Evolutionary conservation across 768 basidiomycete genomes (phyloP).

Genomic region (Boletus fagicola): DNA sequence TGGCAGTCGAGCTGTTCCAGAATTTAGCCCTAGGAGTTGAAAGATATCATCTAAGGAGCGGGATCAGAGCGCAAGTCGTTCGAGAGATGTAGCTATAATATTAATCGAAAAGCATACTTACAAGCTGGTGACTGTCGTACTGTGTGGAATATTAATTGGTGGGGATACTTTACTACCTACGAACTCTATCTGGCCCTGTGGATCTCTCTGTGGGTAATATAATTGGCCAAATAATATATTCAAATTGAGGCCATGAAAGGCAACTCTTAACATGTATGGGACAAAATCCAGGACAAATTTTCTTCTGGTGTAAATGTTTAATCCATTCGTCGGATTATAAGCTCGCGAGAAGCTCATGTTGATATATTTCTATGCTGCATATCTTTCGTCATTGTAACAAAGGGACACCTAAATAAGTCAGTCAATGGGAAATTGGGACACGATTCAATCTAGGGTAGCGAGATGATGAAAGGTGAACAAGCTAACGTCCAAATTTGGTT

Average conservation of each 20-base stretch:
- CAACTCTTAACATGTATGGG: background rate
- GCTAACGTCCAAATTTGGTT: conserved; percentile 26
- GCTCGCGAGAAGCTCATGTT: background rate
- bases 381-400: conserved; percentile 17
- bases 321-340: background rate
- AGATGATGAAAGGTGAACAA: conserved; percentile 22
- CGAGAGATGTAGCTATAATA: background rate
- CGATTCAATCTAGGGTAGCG: background rate
- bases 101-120: background rate
- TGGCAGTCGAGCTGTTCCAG: background rate
- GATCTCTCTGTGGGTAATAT: background rate
- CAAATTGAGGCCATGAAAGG: background rate
- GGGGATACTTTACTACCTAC: no score
- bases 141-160: background rate
- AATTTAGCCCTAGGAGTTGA: no score
- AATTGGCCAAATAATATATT: no score
- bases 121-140: background rate
- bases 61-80: background rate
- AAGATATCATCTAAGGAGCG: background rate
- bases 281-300: background rate
- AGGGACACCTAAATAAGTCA: conserved; percentile 19
- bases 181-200: background rate
- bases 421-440: background rate
- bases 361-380: background rate
- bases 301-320: background rate